A percentile compares a stretch with the other conserved stretches of the same genome.
Evolutionary conservation across 1,284 basidiomycete genomes (phyloP).

Genomic region (Ustilago nuda): DNA sequence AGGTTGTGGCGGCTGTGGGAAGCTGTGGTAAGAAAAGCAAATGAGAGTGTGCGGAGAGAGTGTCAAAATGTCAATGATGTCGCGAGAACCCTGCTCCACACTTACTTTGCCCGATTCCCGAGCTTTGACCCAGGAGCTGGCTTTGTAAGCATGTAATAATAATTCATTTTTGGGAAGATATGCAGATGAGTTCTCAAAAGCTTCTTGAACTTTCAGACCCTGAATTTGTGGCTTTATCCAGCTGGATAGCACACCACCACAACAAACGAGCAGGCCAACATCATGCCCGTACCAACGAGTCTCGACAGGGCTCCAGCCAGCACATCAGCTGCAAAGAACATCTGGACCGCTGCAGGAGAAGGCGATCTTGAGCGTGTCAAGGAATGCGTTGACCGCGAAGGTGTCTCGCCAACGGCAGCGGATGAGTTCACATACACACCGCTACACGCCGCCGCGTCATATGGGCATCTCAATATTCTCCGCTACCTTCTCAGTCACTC

Average conservation of each 20-base stretch:
- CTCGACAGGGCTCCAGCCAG: conserved; percentile 12
- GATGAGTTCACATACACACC: conserved; percentile 66
- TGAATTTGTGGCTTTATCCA: not conserved
- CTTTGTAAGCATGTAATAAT: conserved; percentile 23
- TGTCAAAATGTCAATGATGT: conserved; percentile 14
- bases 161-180: conserved; percentile 13
- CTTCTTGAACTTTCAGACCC: conserved; percentile 4
- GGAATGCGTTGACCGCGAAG: conserved; percentile 55
- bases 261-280: not conserved
- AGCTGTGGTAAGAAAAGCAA: conserved; percentile 2
- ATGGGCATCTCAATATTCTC: conserved; percentile 60
- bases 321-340: conserved; percentile 48
- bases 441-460: conserved; percentile 67
- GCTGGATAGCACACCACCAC: not conserved
- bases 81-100: conserved; percentile 26
- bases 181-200: conserved; percentile 17
- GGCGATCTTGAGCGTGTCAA: conserved; percentile 63
- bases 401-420: conserved; percentile 52
- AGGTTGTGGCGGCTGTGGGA: not conserved
- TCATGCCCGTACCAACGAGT: conserved; percentile 46
- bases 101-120: conserved; percentile 5
- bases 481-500: conserved; percentile 58
- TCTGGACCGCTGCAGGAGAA: conserved; percentile 67
- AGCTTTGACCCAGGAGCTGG: not conserved
- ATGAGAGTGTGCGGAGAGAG: not conserved